These are phyloP conservation scores for Penicillium paxilli DNA, from an alignment of 495 filamentous ascomycete genomes.

Conservation along the genomic window DNA sequence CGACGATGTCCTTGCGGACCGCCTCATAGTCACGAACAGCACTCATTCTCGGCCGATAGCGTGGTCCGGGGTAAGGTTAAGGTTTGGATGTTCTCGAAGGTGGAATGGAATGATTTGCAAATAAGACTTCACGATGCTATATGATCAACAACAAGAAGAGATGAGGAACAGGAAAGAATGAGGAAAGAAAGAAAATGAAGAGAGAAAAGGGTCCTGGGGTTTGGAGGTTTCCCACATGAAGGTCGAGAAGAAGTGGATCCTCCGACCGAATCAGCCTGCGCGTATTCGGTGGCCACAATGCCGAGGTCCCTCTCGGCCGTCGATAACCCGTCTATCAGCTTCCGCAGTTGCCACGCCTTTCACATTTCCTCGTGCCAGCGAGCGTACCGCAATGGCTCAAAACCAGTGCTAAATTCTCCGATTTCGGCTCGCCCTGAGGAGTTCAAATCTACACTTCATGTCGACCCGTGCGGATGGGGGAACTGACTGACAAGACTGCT, in stretches of 20 bases:
- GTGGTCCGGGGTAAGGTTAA: constrained; percentile 15
- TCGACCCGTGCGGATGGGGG: too few relatives aligned
- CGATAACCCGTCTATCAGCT: neutral
- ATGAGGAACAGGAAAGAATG: neutral
- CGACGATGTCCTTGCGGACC: constrained; percentile 54
- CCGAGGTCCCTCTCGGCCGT: constrained; percentile 22
- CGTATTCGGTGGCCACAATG: constrained; percentile 25
- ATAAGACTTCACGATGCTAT: neutral
- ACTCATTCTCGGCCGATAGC: constrained; percentile 43
- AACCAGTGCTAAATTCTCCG: constrained; percentile 3
- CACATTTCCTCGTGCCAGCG: neutral
- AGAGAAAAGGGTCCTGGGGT: constrained; percentile 19
- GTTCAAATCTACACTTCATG: neutral
- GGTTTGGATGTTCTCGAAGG: neutral
- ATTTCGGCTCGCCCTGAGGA: constrained; percentile 3
- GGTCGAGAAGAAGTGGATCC: constrained; percentile 33
- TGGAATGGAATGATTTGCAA: neutral
- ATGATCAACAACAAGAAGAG: neutral
- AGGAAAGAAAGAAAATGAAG: constrained; percentile 2
- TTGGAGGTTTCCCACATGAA: constrained; percentile 33
- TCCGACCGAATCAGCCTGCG: constrained; percentile 29
- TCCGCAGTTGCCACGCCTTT: neutral
- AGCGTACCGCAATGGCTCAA: neutral
- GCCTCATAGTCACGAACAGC: constrained; percentile 47
- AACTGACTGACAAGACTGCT: too few relatives aligned